Evolutionary conservation across 2,329 filamentous ascomycete genomes (phyloP), one percentile per base, ranked within the genome.

Genomic region (Paraphoma chrysanthemicola): DNA sequence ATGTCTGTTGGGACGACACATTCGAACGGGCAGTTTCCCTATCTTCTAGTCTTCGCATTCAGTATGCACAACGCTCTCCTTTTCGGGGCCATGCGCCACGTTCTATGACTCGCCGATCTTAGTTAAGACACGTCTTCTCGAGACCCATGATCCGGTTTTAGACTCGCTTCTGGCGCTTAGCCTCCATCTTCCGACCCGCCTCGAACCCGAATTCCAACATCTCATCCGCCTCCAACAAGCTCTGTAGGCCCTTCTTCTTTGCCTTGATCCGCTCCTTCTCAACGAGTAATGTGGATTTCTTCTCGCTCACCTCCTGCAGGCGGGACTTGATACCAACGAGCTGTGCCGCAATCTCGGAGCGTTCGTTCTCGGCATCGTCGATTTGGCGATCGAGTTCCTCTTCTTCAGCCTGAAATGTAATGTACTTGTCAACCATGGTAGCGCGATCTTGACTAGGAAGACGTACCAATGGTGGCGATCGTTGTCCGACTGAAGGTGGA

Each of bases 201-300:
- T 53, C 49, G 18, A 56, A 53, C 2, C 54, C 44, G 39, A 56
- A 53, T 18, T 56, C 49, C 31, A 56, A 29, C 42, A 38, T 44
- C 12, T 56, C 49, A 4, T 56, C 45, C 9, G 14, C 11, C 14
- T 38, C 44, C 9, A 53, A 17, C 18, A 17, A 48, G 23, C 42
- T 43, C 14, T 45, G 42, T 17, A 53, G 12, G 7, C 18, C 43
- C 39, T 16, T 43, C 45, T 49, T 56, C 31, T 30, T 28, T 10
- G 16, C 43, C 30, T 16, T 39, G 41, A 42, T 29, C 8, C 12
- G 7, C 11, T 39, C 33, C 17, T 39, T 48, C 31, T 39, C 17
- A 4, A 39, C 46, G 31, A 39, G 38, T 16, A 48, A 30, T 14
- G 31, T 10, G 12, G 33, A 12, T 18, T 52, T 36, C 6, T 42